A percentile compares a stretch with the other conserved stretches of the same genome.
phyloP scores from a whole-genome alignment of 495 filamentous ascomycete species.

The Entonaema liquescens region DNA sequence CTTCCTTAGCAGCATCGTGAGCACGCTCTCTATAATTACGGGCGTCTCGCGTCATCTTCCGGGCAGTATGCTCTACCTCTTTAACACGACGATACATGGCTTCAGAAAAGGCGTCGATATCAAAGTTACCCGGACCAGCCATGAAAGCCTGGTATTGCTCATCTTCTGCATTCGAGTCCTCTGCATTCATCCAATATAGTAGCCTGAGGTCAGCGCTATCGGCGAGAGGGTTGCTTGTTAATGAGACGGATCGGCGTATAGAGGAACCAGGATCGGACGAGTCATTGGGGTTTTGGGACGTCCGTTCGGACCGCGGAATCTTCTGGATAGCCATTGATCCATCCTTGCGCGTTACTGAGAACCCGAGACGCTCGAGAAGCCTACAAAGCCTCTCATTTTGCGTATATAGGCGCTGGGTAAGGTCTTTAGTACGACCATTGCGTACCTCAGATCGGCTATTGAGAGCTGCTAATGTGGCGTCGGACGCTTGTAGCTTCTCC shows the following conservation, averaged over 20 bases:
- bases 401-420: slow-evolving; percentile 79
- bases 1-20: slow-evolving; percentile 82
- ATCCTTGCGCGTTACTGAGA: slow-evolving; percentile 77
- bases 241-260: slow-evolving; percentile 59
- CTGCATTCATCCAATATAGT: slow-evolving; percentile 79
- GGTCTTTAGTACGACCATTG: slow-evolving; percentile 74
- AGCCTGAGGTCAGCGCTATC: slow-evolving; percentile 68
- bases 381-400: slow-evolving; percentile 79
- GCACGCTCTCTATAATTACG: slow-evolving; percentile 87
- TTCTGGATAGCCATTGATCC: slow-evolving; percentile 78
- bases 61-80: slow-evolving; percentile 86
- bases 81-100: slow-evolving; percentile 84
- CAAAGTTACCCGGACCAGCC: slow-evolving; percentile 73
- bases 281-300: slow-evolving; percentile 59
- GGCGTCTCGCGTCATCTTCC: slow-evolving; percentile 90
- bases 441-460: slow-evolving; percentile 67
- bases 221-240: slow-evolving; percentile 52
- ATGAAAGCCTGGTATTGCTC: slow-evolving; percentile 77
- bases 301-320: slow-evolving; percentile 71
- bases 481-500: slow-evolving; percentile 60
- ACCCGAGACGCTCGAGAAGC: slow-evolving; percentile 86
- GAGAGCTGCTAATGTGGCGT: slow-evolving; percentile 61
- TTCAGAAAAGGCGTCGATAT: slow-evolving; percentile 83
- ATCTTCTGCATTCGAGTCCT: slow-evolving; percentile 71
- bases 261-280: slow-evolving; percentile 69